Conservation (phyloP, 495 filamentous ascomycete genomes). For the Talaromyces nanjingensis region DNA sequence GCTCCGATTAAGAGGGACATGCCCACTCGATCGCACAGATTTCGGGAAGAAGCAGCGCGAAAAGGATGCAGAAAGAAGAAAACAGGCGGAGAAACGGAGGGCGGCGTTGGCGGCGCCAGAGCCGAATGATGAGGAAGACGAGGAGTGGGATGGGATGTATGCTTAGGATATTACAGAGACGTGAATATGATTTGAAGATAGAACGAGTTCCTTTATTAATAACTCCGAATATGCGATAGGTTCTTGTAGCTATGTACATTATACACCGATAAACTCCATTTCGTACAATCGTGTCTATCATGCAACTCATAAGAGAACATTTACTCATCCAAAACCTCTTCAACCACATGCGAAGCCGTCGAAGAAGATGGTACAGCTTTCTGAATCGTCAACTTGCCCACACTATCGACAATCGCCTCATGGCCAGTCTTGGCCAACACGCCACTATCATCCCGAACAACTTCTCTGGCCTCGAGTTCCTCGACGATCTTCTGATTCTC, state of each 20-base stretch:
- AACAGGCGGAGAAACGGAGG: constrained; percentile 35
- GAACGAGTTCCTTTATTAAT: not conserved
- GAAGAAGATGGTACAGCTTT: constrained; percentile 14
- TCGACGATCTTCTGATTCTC: constrained; percentile 72
- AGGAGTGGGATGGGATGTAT: constrained; percentile 68
- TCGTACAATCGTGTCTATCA: not conserved
- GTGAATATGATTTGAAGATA: not conserved
- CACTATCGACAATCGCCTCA: constrained; percentile 47
- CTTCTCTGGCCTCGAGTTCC: constrained; percentile 50
- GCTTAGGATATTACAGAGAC: constrained; percentile 30
- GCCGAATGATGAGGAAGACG: constrained; percentile 52
- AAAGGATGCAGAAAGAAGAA: constrained; percentile 44
- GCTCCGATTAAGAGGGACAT: constrained; percentile 81
- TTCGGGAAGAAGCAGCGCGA: constrained; percentile 66
- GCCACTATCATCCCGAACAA: constrained; percentile 40
- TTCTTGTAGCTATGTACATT: not conserved
- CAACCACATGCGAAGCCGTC: not conserved
- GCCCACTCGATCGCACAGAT: constrained; percentile 78
- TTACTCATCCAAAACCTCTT: constrained; percentile 5
- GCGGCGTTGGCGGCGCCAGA: constrained; percentile 18
- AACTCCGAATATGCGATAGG: constrained; percentile 3
- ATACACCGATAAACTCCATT: not conserved
- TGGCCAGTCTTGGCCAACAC: constrained; percentile 45
- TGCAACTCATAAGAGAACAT: not conserved
- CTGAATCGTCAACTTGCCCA: constrained; percentile 41